These are phyloP conservation scores for Exsudoporus floridanus DNA, from an alignment of 1,284 basidiomycete genomes.

Conservation along the genomic window DNA sequence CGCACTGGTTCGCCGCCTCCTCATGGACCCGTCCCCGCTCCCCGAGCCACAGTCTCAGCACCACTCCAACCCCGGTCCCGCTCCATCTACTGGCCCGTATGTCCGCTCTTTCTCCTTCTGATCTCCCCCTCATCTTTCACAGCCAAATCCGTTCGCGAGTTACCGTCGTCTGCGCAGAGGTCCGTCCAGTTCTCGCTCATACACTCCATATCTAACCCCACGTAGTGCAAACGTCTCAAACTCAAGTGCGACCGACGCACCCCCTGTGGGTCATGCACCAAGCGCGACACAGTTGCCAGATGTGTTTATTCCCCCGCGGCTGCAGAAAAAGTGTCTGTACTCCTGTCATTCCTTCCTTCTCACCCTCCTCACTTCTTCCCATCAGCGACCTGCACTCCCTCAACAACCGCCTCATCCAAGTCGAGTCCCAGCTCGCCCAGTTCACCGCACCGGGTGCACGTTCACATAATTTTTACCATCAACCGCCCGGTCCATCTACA, in stretches of 20 bases:
- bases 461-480: conserved; percentile 40
- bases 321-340: conserved; percentile 73
- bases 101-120: conserved; percentile 13
- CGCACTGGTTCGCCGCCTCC: background rate
- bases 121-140: conserved; percentile 13
- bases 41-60: conserved; percentile 22
- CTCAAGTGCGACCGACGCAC: conserved; percentile 75
- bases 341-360: conserved; percentile 1
- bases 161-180: conserved; percentile 81
- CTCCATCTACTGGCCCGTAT: conserved; percentile 30
- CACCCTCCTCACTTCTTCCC: conserved; percentile 5
- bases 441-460: conserved; percentile 45
- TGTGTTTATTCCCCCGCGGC: conserved; percentile 79
- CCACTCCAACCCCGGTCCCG: conserved; percentile 14
- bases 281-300: conserved; percentile 68
- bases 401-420: conserved; percentile 70
- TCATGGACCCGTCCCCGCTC: conserved; percentile 21
- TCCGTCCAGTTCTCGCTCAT: conserved; percentile 30
- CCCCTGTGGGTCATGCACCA: conserved; percentile 73
- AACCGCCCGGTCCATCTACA: conserved; percentile 29
- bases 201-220: conserved; percentile 20
- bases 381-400: conserved; percentile 74
- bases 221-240: conserved; percentile 78
- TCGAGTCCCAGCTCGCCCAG: conserved; percentile 53
- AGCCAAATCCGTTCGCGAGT: conserved; percentile 77